Evolutionary conservation across 108 stramenopile genomes (phyloP).

Genomic region (Fragilaria crotonensis): DNA sequence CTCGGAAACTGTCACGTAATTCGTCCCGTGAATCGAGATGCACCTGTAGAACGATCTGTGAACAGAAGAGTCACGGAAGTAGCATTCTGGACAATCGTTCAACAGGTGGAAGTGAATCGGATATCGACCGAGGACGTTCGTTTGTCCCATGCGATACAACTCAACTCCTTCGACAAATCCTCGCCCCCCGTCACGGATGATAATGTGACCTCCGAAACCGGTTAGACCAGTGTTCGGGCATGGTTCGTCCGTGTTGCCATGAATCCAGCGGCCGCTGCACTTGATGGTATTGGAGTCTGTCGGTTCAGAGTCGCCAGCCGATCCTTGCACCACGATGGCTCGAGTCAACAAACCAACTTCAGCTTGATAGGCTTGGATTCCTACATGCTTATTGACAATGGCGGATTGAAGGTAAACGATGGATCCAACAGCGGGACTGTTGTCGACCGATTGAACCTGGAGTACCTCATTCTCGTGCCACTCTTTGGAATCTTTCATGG

Average conservation of each 20-base stretch:
- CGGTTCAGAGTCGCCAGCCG: conserved; percentile 25
- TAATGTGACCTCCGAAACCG: conserved; percentile 46
- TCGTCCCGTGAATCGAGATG: conserved; percentile 36
- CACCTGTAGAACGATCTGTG: conserved; percentile 40
- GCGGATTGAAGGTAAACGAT: conserved; percentile 17
- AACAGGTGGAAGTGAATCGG: conserved; percentile 38
- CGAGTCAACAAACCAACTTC: conserved; percentile 45
- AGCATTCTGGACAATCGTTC: conserved; percentile 17
- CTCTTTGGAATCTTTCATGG: conserved; percentile 21
- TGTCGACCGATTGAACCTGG: conserved; percentile 12
- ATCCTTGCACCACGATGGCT: conserved; percentile 37
- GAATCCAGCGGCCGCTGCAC: conserved; percentile 12
- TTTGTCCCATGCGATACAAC: conserved; percentile 46
- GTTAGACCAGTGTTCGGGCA: conserved; percentile 22
- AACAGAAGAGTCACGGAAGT: conserved; percentile 23
- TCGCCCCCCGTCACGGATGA: conserved; percentile 12
- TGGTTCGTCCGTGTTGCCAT: conserved; percentile 13
- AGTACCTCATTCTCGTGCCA: conserved; percentile 30
- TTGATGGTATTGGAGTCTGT: conserved; percentile 24
- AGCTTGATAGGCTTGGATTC: conserved; percentile 33
- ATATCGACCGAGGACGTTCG: conserved; percentile 43
- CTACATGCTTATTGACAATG: conserved; percentile 23
- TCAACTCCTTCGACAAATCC: conserved; percentile 30
- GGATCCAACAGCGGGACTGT: conserved; percentile 14
- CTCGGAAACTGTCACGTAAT: conserved; percentile 17